Conservation (phyloP, 495 filamentous ascomycete genomes). For the Penicillium daleae region DNA sequence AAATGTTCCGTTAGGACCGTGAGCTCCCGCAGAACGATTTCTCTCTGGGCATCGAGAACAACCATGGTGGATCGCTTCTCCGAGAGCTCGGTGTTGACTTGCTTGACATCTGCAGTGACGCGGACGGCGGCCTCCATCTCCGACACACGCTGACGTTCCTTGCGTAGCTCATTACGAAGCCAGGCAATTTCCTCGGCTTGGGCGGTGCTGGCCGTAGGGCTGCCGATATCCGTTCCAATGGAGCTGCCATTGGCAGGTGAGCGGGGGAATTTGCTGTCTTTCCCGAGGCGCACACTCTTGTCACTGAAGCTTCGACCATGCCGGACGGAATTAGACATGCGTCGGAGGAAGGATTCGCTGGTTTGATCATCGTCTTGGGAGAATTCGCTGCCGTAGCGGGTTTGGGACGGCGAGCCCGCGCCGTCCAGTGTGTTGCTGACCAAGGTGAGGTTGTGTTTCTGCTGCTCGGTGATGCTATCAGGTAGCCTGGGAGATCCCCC, state of each 20-base stretch:
- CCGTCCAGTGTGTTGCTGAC: constrained; percentile 52
- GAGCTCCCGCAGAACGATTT: constrained; percentile 91
- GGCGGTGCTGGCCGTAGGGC: constrained; percentile 67
- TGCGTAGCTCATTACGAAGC: constrained; percentile 77
- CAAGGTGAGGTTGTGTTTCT: constrained; percentile 50
- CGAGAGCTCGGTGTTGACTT: constrained; percentile 80
- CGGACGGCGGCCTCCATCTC: constrained; percentile 78
- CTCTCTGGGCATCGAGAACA: constrained; percentile 90
- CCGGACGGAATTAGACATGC: constrained; percentile 88
- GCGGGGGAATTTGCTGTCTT: constrained; percentile 66
- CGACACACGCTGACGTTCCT: constrained; percentile 76
- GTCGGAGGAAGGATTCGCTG: constrained; percentile 72
- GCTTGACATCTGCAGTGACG: constrained; percentile 77
- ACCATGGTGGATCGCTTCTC: constrained; percentile 97
- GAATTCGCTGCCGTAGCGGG: constrained; percentile 78
- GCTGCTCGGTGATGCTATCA: constrained; percentile 50
- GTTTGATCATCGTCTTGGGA: constrained; percentile 68
- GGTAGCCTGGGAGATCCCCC: constrained; percentile 59
- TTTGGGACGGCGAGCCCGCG: constrained; percentile 65
- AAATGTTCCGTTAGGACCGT: constrained; percentile 82
- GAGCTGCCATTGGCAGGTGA: constrained; percentile 73
- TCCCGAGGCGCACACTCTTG: constrained; percentile 53
- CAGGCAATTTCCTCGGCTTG: constrained; percentile 72
- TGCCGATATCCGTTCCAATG: constrained; percentile 67
- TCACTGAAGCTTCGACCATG: constrained; percentile 92